phyloP scores from a whole-genome alignment of 2,329 filamentous ascomycete genomes.

The Triangularia verruculosa region DNA sequence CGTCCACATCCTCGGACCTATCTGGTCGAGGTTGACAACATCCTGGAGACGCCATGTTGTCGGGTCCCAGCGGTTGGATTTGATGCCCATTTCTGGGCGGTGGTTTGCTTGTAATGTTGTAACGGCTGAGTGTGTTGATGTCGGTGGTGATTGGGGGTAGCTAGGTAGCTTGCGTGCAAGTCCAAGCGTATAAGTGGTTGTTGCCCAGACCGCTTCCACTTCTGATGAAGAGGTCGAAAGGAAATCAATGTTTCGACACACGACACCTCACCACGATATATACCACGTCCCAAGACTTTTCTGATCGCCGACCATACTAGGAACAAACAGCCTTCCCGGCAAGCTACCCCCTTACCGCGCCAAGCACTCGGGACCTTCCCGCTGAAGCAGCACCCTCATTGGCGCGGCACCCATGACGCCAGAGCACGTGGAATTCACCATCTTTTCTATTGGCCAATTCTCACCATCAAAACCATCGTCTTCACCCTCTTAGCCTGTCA shows the following conservation, averaged over 20 bases:
- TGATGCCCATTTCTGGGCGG: neutral
- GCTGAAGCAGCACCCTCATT: neutral
- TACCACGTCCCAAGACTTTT: too few relatives aligned
- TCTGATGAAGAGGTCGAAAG: too few relatives aligned
- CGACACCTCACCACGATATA: too few relatives aligned
- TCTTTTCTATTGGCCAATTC: neutral
- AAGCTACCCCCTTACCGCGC: neutral
- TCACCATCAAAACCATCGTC: neutral
- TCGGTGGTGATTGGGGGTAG: neutral
- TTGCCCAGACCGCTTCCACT: neutral
- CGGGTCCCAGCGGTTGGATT: constrained; percentile 1
- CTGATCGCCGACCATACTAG: too few relatives aligned
- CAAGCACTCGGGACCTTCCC: neutral
- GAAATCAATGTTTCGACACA: too few relatives aligned
- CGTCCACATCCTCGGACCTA: constrained; percentile 17
- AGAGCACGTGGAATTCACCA: neutral
- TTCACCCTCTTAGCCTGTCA: neutral
- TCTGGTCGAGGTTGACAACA: constrained; percentile 1
- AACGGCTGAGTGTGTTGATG: neutral
- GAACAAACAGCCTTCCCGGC: too few relatives aligned
- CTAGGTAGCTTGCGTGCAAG: neutral
- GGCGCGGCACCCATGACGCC: neutral
- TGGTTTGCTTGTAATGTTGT: neutral
- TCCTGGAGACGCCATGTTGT: neutral
- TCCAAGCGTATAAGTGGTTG: neutral